Conservation (phyloP, 2,329 filamentous ascomycete species). For the Colletotrichum sp. region DNA sequence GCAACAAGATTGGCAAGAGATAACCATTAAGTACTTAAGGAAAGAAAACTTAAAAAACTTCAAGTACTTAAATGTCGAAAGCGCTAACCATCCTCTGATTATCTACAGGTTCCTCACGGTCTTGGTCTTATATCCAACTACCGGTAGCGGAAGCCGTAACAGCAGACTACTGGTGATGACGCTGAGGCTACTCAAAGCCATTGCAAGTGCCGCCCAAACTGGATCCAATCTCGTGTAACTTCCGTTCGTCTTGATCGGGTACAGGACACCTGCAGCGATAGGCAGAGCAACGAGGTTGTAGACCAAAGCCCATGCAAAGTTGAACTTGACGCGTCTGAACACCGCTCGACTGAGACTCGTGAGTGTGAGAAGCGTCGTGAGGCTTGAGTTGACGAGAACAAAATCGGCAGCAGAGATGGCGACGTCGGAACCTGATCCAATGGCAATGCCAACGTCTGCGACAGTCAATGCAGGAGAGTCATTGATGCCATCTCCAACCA, state of each 20-base stretch:
- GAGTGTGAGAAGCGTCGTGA: slow-evolving; percentile 75
- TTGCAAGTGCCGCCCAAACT: slow-evolving; percentile 88
- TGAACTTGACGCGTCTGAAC: slow-evolving; percentile 80
- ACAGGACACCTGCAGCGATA: slow-evolving; percentile 81
- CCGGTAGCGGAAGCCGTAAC: slow-evolving; percentile 52
- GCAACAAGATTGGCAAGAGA: not conserved
- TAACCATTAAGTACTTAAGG: too few relatives aligned
- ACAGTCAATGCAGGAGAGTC: slow-evolving; percentile 82
- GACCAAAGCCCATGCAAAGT: slow-evolving; percentile 84
- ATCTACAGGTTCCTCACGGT: not conserved
- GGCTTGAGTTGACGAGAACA: slow-evolving; percentile 76
- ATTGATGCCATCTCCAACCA: slow-evolving; percentile 91
- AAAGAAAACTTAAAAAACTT: too few relatives aligned
- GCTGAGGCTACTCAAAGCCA: slow-evolving; percentile 91
- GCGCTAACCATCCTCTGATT: not conserved
- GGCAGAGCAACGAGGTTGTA: slow-evolving; percentile 84
- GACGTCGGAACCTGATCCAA: slow-evolving; percentile 83
- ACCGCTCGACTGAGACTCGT: slow-evolving; percentile 74
- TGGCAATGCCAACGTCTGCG: slow-evolving; percentile 86
- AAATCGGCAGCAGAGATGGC: slow-evolving; percentile 83
- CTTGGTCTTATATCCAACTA: not conserved
- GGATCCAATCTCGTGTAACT: slow-evolving; percentile 73
- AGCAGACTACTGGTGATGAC: slow-evolving; percentile 84
- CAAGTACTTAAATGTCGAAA: not conserved
- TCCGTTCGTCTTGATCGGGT: slow-evolving; percentile 52